Evolutionary conservation across 441 rosid species (phyloP).

Genomic region (Erodium trifolium): DNA sequence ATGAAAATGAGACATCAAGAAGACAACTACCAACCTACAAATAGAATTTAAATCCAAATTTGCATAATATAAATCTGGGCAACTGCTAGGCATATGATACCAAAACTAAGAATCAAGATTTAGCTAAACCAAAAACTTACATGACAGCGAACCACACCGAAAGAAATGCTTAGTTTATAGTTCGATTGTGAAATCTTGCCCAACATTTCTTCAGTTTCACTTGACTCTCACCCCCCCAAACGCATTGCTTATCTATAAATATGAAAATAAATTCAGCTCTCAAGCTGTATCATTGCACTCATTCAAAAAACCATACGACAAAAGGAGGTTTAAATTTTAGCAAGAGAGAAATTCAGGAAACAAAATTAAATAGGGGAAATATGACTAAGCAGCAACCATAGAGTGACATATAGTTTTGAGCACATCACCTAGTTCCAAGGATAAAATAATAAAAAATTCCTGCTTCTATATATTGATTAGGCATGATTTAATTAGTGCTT

Average conservation of each 20-base stretch:
- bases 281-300: not conserved
- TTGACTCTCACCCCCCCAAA: not conserved
- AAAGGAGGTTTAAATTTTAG: not conserved
- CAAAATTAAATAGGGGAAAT: not conserved
- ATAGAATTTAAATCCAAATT: not conserved
- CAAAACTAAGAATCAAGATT: not conserved
- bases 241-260: not conserved
- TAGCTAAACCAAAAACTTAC: constrained; percentile 2
- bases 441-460: not conserved
- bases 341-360: not conserved
- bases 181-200: not conserved
- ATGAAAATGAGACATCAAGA: not conserved
- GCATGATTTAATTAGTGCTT: not conserved
- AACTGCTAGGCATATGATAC: not conserved
- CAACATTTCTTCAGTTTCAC: constrained; percentile 3
- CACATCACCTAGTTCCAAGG: not conserved
- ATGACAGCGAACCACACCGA: not conserved
- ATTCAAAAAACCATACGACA: not conserved
- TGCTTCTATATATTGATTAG: not conserved
- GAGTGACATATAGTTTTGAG: not conserved
- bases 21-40: not conserved
- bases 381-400: not conserved
- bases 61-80: not conserved
- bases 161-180: not conserved
- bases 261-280: not conserved